A percentile compares a stretch with the other conserved stretches of the same genome.
These are phyloP conservation scores for Ogataea wickerhamii DNA, from an alignment of 805 yeast genomes.

Conservation along the genomic window DNA sequence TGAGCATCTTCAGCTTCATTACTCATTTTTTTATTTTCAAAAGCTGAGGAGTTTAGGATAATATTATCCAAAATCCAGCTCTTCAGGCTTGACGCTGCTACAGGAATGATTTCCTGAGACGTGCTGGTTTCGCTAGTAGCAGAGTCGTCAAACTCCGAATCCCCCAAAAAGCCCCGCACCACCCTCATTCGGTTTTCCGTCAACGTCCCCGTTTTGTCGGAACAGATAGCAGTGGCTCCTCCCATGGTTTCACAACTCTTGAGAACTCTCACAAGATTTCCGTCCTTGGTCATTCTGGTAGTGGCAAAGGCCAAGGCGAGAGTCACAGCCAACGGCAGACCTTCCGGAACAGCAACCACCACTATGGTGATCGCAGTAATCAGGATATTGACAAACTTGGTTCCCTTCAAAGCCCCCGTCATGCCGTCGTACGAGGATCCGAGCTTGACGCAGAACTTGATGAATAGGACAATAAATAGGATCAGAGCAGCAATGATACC, in stretches of 20 bases:
- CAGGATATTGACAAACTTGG: constrained; percentile 75
- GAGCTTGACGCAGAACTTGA: constrained; percentile 64
- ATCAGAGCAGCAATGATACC: constrained; percentile 83
- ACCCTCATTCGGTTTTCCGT: constrained; percentile 94
- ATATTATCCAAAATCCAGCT: constrained; percentile 51
- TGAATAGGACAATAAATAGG: constrained; percentile 75
- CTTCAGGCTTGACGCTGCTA: constrained; percentile 21
- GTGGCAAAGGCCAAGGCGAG: constrained; percentile 97
- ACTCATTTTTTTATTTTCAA: constrained; percentile 52
- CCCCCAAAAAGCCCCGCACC: constrained; percentile 70
- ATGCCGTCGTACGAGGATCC: constrained; percentile 43
- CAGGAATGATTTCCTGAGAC: constrained; percentile 3
- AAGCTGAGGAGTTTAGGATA: constrained; percentile 82
- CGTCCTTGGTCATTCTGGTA: constrained; percentile 95
- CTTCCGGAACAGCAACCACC: constrained; percentile 99
- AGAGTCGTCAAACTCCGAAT: constrained; percentile 51
- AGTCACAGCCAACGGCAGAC: constrained; percentile 95
- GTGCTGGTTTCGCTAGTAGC: constrained; percentile 10
- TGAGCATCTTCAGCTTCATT: constrained; percentile 7
- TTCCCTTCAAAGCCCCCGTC: constrained; percentile 73
- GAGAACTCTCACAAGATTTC: constrained; percentile 89
- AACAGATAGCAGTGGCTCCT: constrained; percentile 93
- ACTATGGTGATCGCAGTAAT: constrained; percentile 90
- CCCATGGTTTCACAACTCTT: constrained; percentile 99
- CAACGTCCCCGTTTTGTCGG: constrained; percentile 96